Conservation (phyloP, 768 basidiomycete species). For the Hygrophorus pudorinus region DNA sequence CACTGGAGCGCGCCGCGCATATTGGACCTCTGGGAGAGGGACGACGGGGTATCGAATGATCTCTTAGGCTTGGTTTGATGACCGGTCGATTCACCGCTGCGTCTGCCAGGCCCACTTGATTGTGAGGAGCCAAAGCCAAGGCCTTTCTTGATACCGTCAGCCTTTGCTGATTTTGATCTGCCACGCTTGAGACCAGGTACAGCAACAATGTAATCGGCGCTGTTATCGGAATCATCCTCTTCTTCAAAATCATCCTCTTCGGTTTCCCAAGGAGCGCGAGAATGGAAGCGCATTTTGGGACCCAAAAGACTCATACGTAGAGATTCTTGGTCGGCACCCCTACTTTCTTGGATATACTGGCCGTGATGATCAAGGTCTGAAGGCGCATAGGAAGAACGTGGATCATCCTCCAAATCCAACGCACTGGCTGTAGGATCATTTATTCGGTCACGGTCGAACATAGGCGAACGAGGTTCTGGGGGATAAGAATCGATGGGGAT, state of each 20-base stretch:
- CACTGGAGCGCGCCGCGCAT: slow-evolving; percentile 51
- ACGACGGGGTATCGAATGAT: slow-evolving; percentile 46
- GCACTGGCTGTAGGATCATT: slow-evolving; percentile 41
- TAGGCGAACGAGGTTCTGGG: slow-evolving; percentile 16
- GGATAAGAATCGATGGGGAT: slow-evolving; percentile 15
- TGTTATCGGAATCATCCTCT: slow-evolving; percentile 37
- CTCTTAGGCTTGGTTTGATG: slow-evolving; percentile 41
- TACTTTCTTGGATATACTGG: slow-evolving; percentile 24
- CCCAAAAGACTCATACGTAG: slow-evolving; percentile 62
- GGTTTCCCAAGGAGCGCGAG: slow-evolving; percentile 73
- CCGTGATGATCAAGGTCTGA: slow-evolving; percentile 20
- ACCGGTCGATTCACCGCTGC: slow-evolving; percentile 55
- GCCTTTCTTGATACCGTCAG: slow-evolving; percentile 30
- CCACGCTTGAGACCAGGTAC: slow-evolving; percentile 14
- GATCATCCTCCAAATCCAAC: slow-evolving; percentile 49
- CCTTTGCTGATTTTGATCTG: slow-evolving; percentile 8
- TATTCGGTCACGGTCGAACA: slow-evolving; percentile 26
- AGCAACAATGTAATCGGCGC: slow-evolving; percentile 18
- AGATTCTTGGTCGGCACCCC: slow-evolving; percentile 33
- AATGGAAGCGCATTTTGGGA: slow-evolving; percentile 78
- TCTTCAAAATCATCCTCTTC: slow-evolving; percentile 38
- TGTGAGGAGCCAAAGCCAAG: slow-evolving; percentile 37
- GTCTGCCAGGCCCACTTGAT: slow-evolving; percentile 35
- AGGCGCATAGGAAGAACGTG: slow-evolving; percentile 24
- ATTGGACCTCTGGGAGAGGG: slow-evolving; percentile 34